Conservation (phyloP, 2,329 filamentous ascomycete species). For the Amphichorda felina region DNA sequence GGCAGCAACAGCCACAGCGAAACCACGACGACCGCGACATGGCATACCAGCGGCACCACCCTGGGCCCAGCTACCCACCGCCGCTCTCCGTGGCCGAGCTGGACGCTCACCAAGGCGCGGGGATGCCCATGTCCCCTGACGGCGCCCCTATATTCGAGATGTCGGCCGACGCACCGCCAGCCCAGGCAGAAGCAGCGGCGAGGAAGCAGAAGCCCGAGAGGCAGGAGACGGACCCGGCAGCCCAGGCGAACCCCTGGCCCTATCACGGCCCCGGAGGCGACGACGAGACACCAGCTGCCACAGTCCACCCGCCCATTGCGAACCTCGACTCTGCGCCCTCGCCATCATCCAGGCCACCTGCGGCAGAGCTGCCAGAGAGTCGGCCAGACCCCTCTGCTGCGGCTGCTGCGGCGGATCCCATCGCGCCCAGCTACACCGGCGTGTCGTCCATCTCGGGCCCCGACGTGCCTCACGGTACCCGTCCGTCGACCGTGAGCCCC, state of each 20-base stretch:
- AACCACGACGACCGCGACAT: constrained; percentile 6
- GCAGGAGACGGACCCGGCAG: constrained; percentile 3
- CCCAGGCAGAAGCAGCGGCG: constrained; percentile 3
- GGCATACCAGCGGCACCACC: constrained; percentile 7
- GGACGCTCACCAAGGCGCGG: constrained; percentile 9
- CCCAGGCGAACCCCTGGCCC: constrained; percentile 19
- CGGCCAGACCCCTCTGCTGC: not conserved
- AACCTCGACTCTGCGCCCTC: too few species aligned
- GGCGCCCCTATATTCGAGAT: constrained; percentile 18
- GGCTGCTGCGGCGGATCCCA: not conserved
- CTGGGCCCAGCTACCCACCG: constrained; percentile 7
- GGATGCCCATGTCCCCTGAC: constrained; percentile 6
- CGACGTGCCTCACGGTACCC: too few species aligned
- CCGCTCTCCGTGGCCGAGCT: constrained; percentile 18
- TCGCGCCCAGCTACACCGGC: too few species aligned
- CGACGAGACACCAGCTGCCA: not conserved
- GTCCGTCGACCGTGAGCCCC: too few species aligned
- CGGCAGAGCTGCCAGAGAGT: not conserved
- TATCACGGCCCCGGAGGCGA: constrained; percentile 14
- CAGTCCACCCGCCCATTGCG: too few species aligned
- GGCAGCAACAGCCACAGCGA: too few species aligned
- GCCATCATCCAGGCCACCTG: too few species aligned
- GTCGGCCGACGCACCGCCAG: constrained; percentile 13
- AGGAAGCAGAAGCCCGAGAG: not conserved
- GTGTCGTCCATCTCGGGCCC: too few species aligned